A percentile compares a stretch with the other conserved stretches of the same genome.
phyloP scores from a whole-genome alignment of 1,139 yeast species.

The Protomyces inouyei region DNA sequence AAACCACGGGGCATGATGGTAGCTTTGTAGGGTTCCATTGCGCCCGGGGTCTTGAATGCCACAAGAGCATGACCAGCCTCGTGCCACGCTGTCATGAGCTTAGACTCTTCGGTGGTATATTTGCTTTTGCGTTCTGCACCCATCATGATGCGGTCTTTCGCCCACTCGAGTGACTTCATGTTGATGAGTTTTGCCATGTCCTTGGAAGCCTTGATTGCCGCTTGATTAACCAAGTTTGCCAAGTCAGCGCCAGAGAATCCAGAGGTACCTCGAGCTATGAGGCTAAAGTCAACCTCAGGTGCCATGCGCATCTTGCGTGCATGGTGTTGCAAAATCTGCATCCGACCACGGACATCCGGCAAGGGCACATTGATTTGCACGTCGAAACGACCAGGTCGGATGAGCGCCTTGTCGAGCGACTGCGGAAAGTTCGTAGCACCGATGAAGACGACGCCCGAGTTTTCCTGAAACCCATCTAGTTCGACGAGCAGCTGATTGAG shows the following conservation, averaged over 20 bases:
- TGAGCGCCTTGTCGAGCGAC: constrained; percentile 88
- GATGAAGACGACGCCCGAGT: constrained; percentile 63
- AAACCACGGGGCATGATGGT: constrained; percentile 95
- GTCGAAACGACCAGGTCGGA: constrained; percentile 98
- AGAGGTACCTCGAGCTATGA: constrained; percentile 94
- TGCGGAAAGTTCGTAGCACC: constrained; percentile 99
- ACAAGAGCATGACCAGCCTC: constrained; percentile 99
- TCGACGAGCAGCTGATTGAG: constrained; percentile 92
- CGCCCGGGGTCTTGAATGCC: constrained; percentile 94
- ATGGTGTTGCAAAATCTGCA: constrained; percentile 86
- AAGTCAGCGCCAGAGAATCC: constrained; percentile 97
- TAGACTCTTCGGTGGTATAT: constrained; percentile 93
- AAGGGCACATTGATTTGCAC: constrained; percentile 90
- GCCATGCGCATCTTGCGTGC: constrained; percentile 85
- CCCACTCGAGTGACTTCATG: constrained; percentile 96
- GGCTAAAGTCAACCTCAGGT: constrained; percentile 75
- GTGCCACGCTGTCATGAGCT: constrained; percentile 92
- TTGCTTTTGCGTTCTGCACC: constrained; percentile 97
- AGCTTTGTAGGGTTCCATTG: constrained; percentile 92
- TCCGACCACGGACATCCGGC: constrained; percentile 96
- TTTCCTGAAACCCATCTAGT: constrained; percentile 60
- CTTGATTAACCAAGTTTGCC: constrained; percentile 93
- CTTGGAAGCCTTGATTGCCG: constrained; percentile 95
- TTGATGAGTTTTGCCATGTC: constrained; percentile 84
- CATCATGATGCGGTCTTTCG: constrained; percentile 93